These are phyloP conservation scores for Serendipita sp. DNA, from an alignment of 768 basidiomycete genomes.

Conservation along the genomic window DNA sequence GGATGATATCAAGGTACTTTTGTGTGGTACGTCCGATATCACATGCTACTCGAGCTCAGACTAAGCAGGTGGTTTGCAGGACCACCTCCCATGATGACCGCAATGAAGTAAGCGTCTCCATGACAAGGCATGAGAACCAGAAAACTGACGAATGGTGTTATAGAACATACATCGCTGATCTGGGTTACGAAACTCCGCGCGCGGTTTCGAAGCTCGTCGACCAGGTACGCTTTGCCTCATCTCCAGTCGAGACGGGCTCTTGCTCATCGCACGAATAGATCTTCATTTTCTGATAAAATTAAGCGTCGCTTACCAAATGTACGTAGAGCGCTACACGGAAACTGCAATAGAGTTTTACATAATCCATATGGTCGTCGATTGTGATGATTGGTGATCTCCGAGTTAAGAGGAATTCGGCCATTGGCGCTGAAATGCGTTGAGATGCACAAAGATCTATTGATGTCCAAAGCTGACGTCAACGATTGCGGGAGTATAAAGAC, in stretches of 20 bases:
- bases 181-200: slow-evolving; percentile 76
- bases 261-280: slow-evolving; percentile 21
- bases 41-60: not conserved
- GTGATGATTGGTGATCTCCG: not conserved
- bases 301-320: not conserved
- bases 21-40: slow-evolving; percentile 47
- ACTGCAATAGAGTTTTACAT: not conserved
- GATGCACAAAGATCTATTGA: not conserved
- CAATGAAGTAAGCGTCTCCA: slow-evolving; percentile 50
- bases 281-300: slow-evolving; percentile 25
- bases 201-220: slow-evolving; percentile 88
- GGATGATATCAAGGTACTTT: slow-evolving; percentile 63
- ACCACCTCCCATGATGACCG: slow-evolving; percentile 61
- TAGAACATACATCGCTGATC: slow-evolving; percentile 78
- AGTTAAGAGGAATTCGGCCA: not conserved
- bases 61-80: slow-evolving; percentile 26
- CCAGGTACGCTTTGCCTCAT: slow-evolving; percentile 35
- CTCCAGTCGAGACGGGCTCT: not conserved
- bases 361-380: not conserved
- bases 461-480: slow-evolving; percentile 7
- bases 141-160: not conserved
- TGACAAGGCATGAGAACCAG: slow-evolving; percentile 1
- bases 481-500: not conserved
- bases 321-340: not conserved
- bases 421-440: not conserved